Base-by-base conservation (phyloP, 179 eudicot species). In the Corrigiola litoralis region DNA sequence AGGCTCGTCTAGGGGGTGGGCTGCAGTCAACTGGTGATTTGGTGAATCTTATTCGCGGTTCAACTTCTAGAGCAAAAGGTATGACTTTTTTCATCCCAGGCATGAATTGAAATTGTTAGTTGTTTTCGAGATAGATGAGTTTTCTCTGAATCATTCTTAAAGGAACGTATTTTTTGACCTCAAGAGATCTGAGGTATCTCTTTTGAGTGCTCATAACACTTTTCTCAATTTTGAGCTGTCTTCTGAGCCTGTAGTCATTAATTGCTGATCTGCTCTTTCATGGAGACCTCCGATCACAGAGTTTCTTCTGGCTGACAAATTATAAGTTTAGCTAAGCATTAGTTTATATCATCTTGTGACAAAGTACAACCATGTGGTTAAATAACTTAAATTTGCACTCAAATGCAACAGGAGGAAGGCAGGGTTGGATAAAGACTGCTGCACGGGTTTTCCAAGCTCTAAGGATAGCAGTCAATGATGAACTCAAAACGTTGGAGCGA, bases 381-480 rank as follows among this genome's bases (percentile, higher is more conserved):
- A 3, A 25, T 36, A 37, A 31, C 65, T 72, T 47, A 66, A 6
- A 71, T 16, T 16, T 46, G 4, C 0, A 38, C 34, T 25, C 49
- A 40, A 53, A 49, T 32, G 56, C 28, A 57, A 63, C 84, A 90
- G 96, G 83, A 55, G 95, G 97, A 58, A 85, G 99, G 67, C 98
- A 92, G 52, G 99, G 99, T 58, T 92, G 99, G 99, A 94, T 94
- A 69, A 94, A 94, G 78, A 94, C 99, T 8, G 92, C 97, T 13
- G 80, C 94, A 40, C 77, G 99, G 33, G 98, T 94, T 21, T 90
- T 94, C 73, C 99, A 94, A 75, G 99, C 95, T 18, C 71, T 94
- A 59, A 74, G 99, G 67, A 90, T 92, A 72, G 98, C 98, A 64
- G 98, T 92, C 36, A 92, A 92, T 48, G 98, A 92, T 58, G 98